phyloP scores from a whole-genome alignment of 2,329 filamentous ascomycete species.

The Didymella segeticola region DNA sequence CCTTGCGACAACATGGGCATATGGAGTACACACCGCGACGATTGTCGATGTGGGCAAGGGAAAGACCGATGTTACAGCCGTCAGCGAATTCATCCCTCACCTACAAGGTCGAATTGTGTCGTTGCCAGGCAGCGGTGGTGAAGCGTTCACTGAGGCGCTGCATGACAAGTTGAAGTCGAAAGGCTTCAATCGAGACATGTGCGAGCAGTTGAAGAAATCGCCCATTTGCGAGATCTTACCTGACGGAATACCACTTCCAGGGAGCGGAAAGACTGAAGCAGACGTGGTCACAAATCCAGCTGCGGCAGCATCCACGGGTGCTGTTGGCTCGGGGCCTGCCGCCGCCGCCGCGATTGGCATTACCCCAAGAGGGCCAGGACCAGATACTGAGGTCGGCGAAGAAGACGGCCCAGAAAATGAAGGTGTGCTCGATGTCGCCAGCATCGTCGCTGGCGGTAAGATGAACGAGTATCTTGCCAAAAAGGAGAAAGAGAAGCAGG shows the following conservation, averaged over 20 bases:
- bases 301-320: slow-evolving; percentile 63
- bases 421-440: slow-evolving; percentile 83
- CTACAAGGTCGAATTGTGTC: slow-evolving; percentile 69
- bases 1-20: slow-evolving; percentile 79
- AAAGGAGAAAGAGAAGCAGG: slow-evolving; percentile 79
- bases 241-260: slow-evolving; percentile 60
- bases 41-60: slow-evolving; percentile 90
- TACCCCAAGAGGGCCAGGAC: slow-evolving; percentile 60
- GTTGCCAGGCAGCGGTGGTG: slow-evolving; percentile 76
- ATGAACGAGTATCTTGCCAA: slow-evolving; percentile 83
- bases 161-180: slow-evolving; percentile 68
- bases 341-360: slow-evolving; percentile 52
- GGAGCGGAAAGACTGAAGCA: slow-evolving; percentile 52
- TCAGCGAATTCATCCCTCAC: slow-evolving; percentile 81
- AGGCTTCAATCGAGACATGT: slow-evolving; percentile 67
- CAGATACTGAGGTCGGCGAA: slow-evolving; percentile 61
- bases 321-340: slow-evolving; percentile 54
- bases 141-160: slow-evolving; percentile 81
- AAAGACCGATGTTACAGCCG: slow-evolving; percentile 91
- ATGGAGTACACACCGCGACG: slow-evolving; percentile 80
- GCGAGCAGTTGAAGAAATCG: slow-evolving; percentile 69
- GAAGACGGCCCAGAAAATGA: slow-evolving; percentile 66
- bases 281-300: slow-evolving; percentile 58
- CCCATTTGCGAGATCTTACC: slow-evolving; percentile 68
- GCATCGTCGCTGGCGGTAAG: slow-evolving; percentile 80